Evolutionary conservation across 129 eudicot species (phyloP).

Genomic region (Logfia minima): DNA sequence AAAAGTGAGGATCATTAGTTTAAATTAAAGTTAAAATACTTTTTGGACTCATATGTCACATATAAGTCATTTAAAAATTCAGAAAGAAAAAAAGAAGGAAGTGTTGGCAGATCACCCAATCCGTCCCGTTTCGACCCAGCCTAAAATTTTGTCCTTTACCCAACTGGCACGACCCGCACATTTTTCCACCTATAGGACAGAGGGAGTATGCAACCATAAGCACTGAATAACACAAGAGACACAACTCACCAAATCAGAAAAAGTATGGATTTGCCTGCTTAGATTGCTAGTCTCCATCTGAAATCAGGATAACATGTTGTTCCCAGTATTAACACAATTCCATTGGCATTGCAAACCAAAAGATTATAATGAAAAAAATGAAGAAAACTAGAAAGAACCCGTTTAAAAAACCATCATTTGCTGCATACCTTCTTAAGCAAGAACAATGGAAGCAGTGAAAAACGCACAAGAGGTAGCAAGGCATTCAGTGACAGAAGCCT

Average conservation of each 20-base stretch:
- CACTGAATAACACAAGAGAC: constrained; percentile 6
- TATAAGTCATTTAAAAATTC: not conserved
- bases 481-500: constrained; percentile 48
- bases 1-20: not conserved
- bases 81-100: not conserved
- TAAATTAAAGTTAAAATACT: not conserved
- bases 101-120: not conserved
- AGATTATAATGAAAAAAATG: not conserved
- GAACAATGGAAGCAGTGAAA: constrained; percentile 63
- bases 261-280: constrained; percentile 42
- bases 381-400: constrained; percentile 1
- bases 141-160: not conserved
- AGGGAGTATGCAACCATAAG: constrained; percentile 5
- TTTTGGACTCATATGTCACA: not conserved
- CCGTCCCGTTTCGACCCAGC: not conserved
- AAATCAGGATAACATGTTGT: constrained; percentile 22
- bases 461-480: constrained; percentile 74
- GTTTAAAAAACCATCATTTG: constrained; percentile 1
- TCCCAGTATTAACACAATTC: constrained; percentile 9
- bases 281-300: constrained; percentile 77
- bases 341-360: constrained; percentile 9
- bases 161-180: not conserved
- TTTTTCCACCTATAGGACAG: not conserved
- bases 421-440: constrained; percentile 69
- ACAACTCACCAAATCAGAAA: constrained; percentile 57